Percentiles rank a stretch among this genome's conserved stretches.
These are phyloP conservation scores for Chrysophaeum taylorii DNA, from an alignment of 352 stramenopile species.

Conservation along the genomic window DNA sequence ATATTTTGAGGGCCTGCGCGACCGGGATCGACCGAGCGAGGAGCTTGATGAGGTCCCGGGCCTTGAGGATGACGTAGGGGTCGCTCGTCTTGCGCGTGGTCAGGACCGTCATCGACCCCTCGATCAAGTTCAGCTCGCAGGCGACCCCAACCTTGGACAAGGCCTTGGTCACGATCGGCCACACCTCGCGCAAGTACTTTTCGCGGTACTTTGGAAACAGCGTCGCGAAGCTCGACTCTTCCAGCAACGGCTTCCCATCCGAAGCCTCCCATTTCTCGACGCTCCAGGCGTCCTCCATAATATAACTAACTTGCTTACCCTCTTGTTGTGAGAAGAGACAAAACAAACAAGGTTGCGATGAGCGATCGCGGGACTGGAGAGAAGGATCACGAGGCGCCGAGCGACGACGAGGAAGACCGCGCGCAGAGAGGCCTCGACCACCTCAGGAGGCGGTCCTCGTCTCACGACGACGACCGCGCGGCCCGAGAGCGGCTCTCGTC, in stretches of 20 bases:
- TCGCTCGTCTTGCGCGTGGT: conserved; percentile 90
- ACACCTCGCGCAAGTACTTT: conserved; percentile 96
- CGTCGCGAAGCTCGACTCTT: conserved; percentile 98
- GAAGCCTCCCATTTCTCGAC: not conserved
- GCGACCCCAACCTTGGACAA: conserved; percentile 86
- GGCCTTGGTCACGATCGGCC: conserved; percentile 92
- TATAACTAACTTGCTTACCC: conserved; percentile 11
- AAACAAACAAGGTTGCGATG: no score
- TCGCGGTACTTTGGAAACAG: conserved; percentile 99
- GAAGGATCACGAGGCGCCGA: no score
- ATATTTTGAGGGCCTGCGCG: conserved; percentile 87
- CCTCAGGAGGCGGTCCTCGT: no score
- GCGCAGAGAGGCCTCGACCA: no score
- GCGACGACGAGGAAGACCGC: conserved; percentile 38
- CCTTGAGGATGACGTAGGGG: conserved; percentile 97
- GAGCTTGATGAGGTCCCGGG: conserved; percentile 95
- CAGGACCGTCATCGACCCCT: conserved; percentile 85
- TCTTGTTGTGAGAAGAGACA: no score
- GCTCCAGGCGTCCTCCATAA: not conserved
- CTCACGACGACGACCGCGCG: no score
- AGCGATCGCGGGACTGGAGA: no score
- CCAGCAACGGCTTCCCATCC: conserved; percentile 84
- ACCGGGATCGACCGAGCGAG: conserved; percentile 90
- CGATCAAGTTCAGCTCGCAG: conserved; percentile 96
- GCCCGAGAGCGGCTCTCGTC: no score